Evolutionary conservation across 768 basidiomycete species (phyloP), one percentile per base, ranked within the genome.

Genomic region (Hericium rajendrae): DNA sequence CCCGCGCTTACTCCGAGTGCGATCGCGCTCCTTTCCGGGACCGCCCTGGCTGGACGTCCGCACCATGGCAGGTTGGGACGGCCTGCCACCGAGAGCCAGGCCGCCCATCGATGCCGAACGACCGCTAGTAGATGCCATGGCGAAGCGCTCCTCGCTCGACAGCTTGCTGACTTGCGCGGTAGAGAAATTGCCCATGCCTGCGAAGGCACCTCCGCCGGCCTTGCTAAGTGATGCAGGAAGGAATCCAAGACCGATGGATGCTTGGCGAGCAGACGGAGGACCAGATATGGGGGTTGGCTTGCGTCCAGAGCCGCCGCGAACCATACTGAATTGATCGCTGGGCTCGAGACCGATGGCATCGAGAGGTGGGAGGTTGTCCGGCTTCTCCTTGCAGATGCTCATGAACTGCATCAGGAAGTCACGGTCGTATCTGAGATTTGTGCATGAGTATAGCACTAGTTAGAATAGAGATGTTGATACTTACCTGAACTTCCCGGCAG

Each of bases 371-470:
- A 97, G 84, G 56, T 81, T 78, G 55, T 91, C 92, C 3, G 97
- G 95, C 71, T 94, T 94, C 74, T 97, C 95, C 70, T 84, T 90
- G 78, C 97, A 99, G 59, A 95, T 73, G 22, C 74, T 72, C 90
- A 97, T 94, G 75, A 99, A 99, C 69, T 99, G 95, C 58, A 99
- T 73, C 24, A 99, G 80, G 83, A 99, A 99, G 18, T 94, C 92
- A 38, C 94, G 92, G 70, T 97, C 93, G 69, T 99, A 99, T 66
- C 95, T 92, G 60, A 22, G 38, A 51, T 24, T 56, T n/a, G 10
- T 13, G 15, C 18, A 56, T 16, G 10, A 28, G 53, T 57, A 51
- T 16, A 37, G 9, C 32, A 32, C 51, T 9, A 54, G 22, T 38
- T 38, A 38, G 59, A 56, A 32, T 46, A 6, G 58, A 28, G 1